A percentile compares a stretch with the other conserved stretches of the same genome.
Evolutionary conservation across 2,329 filamentous ascomycete species (phyloP).

Genomic region (Dactylella cylindrospora): DNA sequence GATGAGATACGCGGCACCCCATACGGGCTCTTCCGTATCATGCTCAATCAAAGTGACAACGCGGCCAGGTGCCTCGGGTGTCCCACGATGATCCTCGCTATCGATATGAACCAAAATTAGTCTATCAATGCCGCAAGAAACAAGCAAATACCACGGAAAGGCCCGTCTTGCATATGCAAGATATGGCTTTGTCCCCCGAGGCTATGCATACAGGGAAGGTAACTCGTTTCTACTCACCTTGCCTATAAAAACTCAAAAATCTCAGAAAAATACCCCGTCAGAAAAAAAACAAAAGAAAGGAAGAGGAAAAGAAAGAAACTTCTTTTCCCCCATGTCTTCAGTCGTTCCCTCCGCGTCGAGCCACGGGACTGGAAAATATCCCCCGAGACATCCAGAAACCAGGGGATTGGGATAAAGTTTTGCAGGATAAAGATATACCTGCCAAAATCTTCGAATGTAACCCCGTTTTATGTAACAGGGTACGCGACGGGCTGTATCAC

Average conservation of each 20-base stretch:
- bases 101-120: conserved; percentile 30
- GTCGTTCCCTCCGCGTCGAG: conserved; percentile 14
- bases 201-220: conserved; percentile 33
- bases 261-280: conserved; percentile 49
- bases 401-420: conserved; percentile 28
- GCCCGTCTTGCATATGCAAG: conserved; percentile 23
- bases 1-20: conserved; percentile 92
- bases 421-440: conserved; percentile 63
- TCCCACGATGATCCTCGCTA: conserved; percentile 93
- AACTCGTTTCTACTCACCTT: conserved; percentile 20
- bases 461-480: conserved; percentile 54
- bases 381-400: conserved; percentile 30
- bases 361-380: conserved; percentile 37
- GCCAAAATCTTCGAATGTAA: conserved; percentile 96
- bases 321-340: conserved; percentile 3
- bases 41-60: conserved; percentile 90
- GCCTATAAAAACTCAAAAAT: conserved; percentile 48
- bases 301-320: no score
- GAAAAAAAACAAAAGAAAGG: conserved; percentile 12
- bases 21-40: conserved; percentile 67
- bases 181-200: conserved; percentile 47
- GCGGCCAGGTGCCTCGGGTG: conserved; percentile 79
- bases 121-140: conserved; percentile 30
- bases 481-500: conserved; percentile 59
- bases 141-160: conserved; percentile 24